Percentiles rank a stretch among this genome's conserved stretches.
Evolutionary conservation across 2,329 filamentous ascomycete genomes (phyloP).

Genomic region (Fusarium multiceps): DNA sequence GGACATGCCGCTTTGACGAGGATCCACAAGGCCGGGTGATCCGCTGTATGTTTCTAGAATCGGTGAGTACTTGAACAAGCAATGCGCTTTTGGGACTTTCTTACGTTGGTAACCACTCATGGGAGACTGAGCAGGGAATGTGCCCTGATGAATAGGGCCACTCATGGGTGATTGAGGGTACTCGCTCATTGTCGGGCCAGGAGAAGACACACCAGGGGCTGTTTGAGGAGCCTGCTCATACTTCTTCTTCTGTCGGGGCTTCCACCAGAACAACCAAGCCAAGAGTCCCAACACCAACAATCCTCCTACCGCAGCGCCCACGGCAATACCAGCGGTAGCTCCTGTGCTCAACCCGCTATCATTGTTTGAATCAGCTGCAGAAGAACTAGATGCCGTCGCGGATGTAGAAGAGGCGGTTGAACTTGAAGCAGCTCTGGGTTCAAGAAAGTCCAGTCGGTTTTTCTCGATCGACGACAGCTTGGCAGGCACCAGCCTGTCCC

Average conservation of each 20-base stretch:
- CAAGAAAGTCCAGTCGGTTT: constrained; percentile 31
- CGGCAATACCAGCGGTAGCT: constrained; percentile 39
- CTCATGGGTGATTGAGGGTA: constrained; percentile 25
- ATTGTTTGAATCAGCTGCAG: neutral
- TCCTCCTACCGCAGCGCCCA: constrained; percentile 28
- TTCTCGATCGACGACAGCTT: constrained; percentile 22
- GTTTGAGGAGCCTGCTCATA: neutral
- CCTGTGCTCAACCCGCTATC: constrained; percentile 32
- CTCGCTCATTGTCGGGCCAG: constrained; percentile 13
- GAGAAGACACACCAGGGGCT: constrained; percentile 7
- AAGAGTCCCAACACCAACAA: constrained; percentile 28
- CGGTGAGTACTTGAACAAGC: constrained; percentile 9
- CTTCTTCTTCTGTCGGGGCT: constrained; percentile 37
- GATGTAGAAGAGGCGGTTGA: constrained; percentile 8
- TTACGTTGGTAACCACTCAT: constrained; percentile 42
- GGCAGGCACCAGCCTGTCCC: constrained; percentile 24
- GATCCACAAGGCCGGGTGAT: constrained; percentile 21
- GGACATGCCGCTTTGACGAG: constrained; percentile 32
- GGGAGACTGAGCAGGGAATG: constrained; percentile 30
- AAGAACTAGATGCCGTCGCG: constrained; percentile 13
- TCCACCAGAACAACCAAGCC: constrained; percentile 42
- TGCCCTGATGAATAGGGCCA: neutral
- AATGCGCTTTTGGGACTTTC: neutral
- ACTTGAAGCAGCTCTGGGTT: constrained; percentile 12
- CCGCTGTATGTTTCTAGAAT: constrained; percentile 27